Percentiles rank a stretch among this genome's conserved stretches.
phyloP scores from a whole-genome alignment of 495 filamentous ascomycete genomes.

The Staphylotrichum longicolle region DNA sequence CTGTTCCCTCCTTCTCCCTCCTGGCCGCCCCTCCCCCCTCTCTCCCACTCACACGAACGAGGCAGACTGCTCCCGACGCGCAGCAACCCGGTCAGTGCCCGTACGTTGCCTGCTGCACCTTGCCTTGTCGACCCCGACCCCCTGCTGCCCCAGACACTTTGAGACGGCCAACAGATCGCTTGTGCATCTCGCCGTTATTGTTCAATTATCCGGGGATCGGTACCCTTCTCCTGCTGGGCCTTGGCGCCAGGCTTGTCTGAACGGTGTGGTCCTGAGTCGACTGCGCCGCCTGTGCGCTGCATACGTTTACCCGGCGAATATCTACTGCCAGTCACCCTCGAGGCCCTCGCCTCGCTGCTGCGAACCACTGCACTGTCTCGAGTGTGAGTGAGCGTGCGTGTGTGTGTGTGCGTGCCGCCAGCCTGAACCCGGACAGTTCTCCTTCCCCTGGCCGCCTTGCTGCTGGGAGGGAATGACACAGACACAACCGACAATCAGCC shows the following conservation, averaged over 20 bases:
- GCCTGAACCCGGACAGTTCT: slow-evolving; percentile 7
- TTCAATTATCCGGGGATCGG: slow-evolving; percentile 41
- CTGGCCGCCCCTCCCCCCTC: slow-evolving; percentile 4
- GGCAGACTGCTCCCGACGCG: slow-evolving; percentile 14
- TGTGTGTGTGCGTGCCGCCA: slow-evolving; percentile 1
- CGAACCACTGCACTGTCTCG: slow-evolving; percentile 16
- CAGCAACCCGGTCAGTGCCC: slow-evolving; percentile 21
- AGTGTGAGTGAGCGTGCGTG: not conserved
- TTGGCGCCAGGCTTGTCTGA: slow-evolving; percentile 31
- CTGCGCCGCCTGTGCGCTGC: slow-evolving; percentile 36
- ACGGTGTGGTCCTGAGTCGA: slow-evolving; percentile 23
- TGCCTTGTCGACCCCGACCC: slow-evolving; percentile 7
- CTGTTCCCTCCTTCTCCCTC: not conserved
- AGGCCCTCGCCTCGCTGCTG: slow-evolving; percentile 21
- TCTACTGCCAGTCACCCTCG: slow-evolving; percentile 32
- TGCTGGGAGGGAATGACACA: slow-evolving; percentile 22
- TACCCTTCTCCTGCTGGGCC: slow-evolving; percentile 28
- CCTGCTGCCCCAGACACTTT: slow-evolving; percentile 4
- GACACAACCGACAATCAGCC: slow-evolving; percentile 14
- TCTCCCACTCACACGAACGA: slow-evolving; percentile 4
- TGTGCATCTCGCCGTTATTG: slow-evolving; percentile 30
- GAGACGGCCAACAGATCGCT: slow-evolving; percentile 32
- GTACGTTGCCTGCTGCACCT: slow-evolving; percentile 17
- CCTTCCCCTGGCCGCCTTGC: slow-evolving; percentile 5
- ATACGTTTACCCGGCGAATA: slow-evolving; percentile 38